Conservation (phyloP, 2,329 filamentous ascomycete species). For the Colletotrichum acutatum region DNA sequence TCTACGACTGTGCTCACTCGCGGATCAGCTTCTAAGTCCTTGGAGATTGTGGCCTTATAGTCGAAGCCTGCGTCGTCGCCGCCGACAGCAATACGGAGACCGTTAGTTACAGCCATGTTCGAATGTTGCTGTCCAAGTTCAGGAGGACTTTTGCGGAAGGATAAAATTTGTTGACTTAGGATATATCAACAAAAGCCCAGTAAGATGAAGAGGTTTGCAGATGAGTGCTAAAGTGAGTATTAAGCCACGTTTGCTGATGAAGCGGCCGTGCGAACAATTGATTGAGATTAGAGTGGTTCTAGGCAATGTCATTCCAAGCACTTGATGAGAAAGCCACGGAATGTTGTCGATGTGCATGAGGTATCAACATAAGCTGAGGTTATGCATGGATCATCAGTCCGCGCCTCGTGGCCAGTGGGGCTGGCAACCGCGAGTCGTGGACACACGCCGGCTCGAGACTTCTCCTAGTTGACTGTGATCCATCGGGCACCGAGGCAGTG, state of each 20-base stretch:
- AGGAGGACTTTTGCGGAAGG: background rate
- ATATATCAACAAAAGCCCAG: background rate
- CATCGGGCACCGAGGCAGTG: no score
- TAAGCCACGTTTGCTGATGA: no score
- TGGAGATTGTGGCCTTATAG: slow-evolving; percentile 83
- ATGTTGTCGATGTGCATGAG: background rate
- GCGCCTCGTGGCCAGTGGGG: slow-evolving; percentile 25
- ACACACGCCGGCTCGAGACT: background rate
- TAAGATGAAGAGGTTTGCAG: no score
- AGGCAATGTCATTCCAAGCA: background rate
- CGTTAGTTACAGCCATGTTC: background rate
- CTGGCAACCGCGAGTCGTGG: slow-evolving; percentile 17
- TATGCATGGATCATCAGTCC: slow-evolving; percentile 2
- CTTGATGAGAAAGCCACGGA: background rate
- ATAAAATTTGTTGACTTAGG: background rate
- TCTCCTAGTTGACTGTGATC: background rate
- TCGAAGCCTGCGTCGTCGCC: slow-evolving; percentile 73
- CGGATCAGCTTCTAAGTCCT: slow-evolving; percentile 73
- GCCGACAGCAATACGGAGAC: slow-evolving; percentile 34
- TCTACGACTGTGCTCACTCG: slow-evolving; percentile 77
- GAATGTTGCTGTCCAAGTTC: no score
- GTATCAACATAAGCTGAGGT: background rate
- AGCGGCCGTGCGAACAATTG: no score
- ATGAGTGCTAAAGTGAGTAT: no score
- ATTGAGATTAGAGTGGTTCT: no score